A percentile compares a stretch with the other conserved stretches of the same genome.
Conservation (phyloP, 805 yeast genomes). For the Sungouiella blattae region DNA sequence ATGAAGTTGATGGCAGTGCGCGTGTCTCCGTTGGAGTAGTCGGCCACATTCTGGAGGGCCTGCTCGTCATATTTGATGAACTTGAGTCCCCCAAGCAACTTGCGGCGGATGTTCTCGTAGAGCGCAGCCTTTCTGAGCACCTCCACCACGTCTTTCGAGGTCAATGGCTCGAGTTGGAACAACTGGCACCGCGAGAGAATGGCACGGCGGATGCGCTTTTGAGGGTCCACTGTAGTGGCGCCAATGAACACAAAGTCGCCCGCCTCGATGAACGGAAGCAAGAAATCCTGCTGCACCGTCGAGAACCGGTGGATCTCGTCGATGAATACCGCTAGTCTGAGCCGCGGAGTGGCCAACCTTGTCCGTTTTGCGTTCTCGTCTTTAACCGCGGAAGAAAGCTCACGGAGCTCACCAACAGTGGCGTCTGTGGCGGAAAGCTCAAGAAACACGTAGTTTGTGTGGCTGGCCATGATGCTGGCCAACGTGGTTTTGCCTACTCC, state of each 20-base stretch:
- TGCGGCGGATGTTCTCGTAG: conserved; percentile 27
- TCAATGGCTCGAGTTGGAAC: conserved; percentile 60
- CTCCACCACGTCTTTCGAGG: conserved; percentile 43
- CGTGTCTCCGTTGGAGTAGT: conserved; percentile 28
- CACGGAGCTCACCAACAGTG: conserved; percentile 62
- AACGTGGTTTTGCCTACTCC: conserved; percentile 94
- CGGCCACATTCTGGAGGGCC: conserved; percentile 15
- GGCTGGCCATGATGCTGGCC: conserved; percentile 59
- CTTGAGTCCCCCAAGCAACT: conserved; percentile 4
- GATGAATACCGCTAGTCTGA: conserved; percentile 60
- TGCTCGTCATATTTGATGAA: conserved; percentile 15
- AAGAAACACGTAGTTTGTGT: conserved; percentile 55
- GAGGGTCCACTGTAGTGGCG: conserved; percentile 81
- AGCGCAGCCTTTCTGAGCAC: conserved; percentile 59
- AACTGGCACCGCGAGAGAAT: conserved; percentile 80
- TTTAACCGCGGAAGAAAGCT: conserved; percentile 48
- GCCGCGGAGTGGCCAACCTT: background rate
- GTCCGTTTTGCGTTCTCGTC: conserved; percentile 44
- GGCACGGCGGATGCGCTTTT: conserved; percentile 77
- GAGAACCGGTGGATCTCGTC: conserved; percentile 93
- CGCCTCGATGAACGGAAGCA: conserved; percentile 78
- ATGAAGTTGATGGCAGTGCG: conserved; percentile 31
- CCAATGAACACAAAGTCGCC: conserved; percentile 84
- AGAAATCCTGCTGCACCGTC: conserved; percentile 82
- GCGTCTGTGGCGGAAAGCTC: conserved; percentile 85